These are phyloP conservation scores for Diddensiella santjacobensis DNA, from an alignment of 805 yeast species.

Conservation along the genomic window DNA sequence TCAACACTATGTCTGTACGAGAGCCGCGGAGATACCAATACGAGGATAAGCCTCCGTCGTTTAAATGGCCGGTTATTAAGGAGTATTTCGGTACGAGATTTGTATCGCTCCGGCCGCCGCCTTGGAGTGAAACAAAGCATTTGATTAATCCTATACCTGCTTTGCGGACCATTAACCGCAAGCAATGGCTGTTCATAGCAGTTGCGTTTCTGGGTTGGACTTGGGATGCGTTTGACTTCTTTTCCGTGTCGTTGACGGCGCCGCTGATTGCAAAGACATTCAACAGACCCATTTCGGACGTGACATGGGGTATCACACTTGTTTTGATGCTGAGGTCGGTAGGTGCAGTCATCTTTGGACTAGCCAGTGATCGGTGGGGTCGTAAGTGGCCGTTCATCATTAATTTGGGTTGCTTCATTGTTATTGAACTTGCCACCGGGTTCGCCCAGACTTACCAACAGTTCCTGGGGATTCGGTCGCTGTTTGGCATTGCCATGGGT, in stretches of 20 bases:
- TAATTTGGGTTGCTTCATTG: slow-evolving; percentile 49
- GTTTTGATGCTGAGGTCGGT: slow-evolving; percentile 69
- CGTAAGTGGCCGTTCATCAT: slow-evolving; percentile 62
- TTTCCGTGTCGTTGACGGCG: slow-evolving; percentile 56
- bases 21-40: background rate
- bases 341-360: slow-evolving; percentile 67
- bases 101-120: slow-evolving; percentile 31
- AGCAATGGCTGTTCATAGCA: slow-evolving; percentile 58
- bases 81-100: slow-evolving; percentile 33
- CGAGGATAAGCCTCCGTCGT: slow-evolving; percentile 21
- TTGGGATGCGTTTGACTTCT: slow-evolving; percentile 70
- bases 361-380: slow-evolving; percentile 59
- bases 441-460: slow-evolving; percentile 56
- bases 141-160: slow-evolving; percentile 61
- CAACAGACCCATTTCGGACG: slow-evolving; percentile 41
- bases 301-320: slow-evolving; percentile 71
- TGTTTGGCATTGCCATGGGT: slow-evolving; percentile 70
- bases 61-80: slow-evolving; percentile 24
- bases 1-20: too few species aligned
- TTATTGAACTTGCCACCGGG: slow-evolving; percentile 62
- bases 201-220: slow-evolving; percentile 67
- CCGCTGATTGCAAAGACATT: slow-evolving; percentile 48
- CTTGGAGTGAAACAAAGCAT: slow-evolving; percentile 18
- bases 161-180: slow-evolving; percentile 43
- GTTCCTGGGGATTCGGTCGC: slow-evolving; percentile 58